Base-by-base conservation (phyloP, 441 rosid genomes). In the Hura crepitans region DNA sequence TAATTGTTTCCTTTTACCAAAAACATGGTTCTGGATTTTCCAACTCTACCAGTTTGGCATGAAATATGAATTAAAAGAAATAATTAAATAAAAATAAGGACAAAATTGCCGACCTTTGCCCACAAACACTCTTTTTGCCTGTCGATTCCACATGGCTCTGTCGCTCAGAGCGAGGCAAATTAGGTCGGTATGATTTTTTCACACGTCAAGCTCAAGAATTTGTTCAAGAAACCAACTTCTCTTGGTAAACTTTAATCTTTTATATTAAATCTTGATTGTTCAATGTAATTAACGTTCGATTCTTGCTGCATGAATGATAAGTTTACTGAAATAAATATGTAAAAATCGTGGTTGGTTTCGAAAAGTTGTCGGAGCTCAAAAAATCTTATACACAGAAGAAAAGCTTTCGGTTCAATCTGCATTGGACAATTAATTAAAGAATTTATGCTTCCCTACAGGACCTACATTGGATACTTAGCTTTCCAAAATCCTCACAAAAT, bases 61-160 rank as follows among this genome's bases (percentile, higher is more conserved):
- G 9, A 39, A 39, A 39, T 39, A 39, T 39, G 45, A 39, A 39
- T 39, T 7, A 39, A 39, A 39, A 39, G 45, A 39, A 39, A 39
- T 0, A 39, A 39, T 1, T 4, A 7, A 39, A 39, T 6, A 39
- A 13, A 0, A 3, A 14, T 30, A 9, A 45, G 35, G 22, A 60
- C 65, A 60, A 35, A 35, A 61, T 35, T 20, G 27, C 65, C 65
- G 1, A 61, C 25, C 47, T n/a, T n/a, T 37, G 15, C 47, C 65
- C 27, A 22, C 42, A 31, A 18, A 17, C 15, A 2, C n/a, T n/a
- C n/a, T n/a, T 7, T 13, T 18, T 6, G 1, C 33, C 25, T 50
- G n/a, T 50, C 20, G 9, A 5, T 39, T 9, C 47, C 49, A 37
- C 33, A 60, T 62, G 42, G 11, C 4, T 39, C 23, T 42, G 66